phyloP scores from a whole-genome alignment of 257 asterid species.

The Solanum okadae region DNA sequence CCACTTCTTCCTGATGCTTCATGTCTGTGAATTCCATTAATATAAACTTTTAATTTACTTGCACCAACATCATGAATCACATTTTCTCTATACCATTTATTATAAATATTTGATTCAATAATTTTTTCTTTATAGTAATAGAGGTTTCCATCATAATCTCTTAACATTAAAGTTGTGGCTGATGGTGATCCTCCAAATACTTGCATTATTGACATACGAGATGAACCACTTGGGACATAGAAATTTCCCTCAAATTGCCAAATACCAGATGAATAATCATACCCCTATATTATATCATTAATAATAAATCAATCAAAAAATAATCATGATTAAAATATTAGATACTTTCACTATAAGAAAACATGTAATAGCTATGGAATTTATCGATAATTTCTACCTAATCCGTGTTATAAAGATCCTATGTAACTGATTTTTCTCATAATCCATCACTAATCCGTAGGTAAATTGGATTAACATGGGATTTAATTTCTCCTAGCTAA shows the following conservation, averaged over 20 bases:
- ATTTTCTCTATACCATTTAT: slow-evolving; percentile 19
- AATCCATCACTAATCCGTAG: no score
- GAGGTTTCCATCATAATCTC: slow-evolving; percentile 16
- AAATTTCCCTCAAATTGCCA: no score
- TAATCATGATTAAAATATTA: neutral
- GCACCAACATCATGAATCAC: slow-evolving; percentile 22
- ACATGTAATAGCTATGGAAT: neutral
- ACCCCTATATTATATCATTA: no score
- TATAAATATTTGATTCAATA: slow-evolving; percentile 7
- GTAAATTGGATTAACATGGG: no score
- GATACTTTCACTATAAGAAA: neutral
- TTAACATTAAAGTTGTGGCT: slow-evolving; percentile 7
- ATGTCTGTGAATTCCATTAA: slow-evolving; percentile 7
- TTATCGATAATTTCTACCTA: neutral
- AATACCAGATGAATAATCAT: no score
- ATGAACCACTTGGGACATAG: no score
- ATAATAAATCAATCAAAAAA: neutral
- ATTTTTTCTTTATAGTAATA: neutral
- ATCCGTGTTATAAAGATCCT: no score
- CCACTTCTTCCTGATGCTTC: slow-evolving; percentile 16
- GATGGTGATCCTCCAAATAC: no score
- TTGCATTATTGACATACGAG: no score
- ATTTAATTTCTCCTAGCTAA: no score
- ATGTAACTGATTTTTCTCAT: no score
- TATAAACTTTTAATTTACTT: slow-evolving; percentile 5